A percentile compares a stretch with the other conserved stretches of the same genome.
phyloP scores from a whole-genome alignment of 805 yeast genomes.

The Lachancea meyersii region DNA sequence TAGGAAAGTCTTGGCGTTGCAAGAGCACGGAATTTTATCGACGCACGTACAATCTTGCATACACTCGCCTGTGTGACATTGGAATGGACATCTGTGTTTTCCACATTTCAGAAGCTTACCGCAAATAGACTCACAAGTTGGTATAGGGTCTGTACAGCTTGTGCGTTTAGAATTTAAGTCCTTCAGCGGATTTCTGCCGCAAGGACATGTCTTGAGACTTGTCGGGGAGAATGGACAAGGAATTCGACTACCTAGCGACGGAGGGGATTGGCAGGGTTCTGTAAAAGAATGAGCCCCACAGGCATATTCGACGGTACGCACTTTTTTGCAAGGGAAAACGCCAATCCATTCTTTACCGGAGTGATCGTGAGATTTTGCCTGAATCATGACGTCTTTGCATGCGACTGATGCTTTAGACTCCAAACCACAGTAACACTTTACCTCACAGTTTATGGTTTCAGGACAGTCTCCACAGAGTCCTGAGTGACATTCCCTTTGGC shows the following conservation, averaged over 20 bases:
- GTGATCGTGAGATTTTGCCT: slow-evolving; percentile 33
- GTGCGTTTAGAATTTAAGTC: slow-evolving; percentile 39
- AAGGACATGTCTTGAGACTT: slow-evolving; percentile 59
- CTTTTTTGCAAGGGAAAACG: slow-evolving; percentile 41
- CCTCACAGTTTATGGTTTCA: slow-evolving; percentile 34
- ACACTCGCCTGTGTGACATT: slow-evolving; percentile 77
- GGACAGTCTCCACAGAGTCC: slow-evolving; percentile 79
- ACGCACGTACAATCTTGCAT: slow-evolving; percentile 54
- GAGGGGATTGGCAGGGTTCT: slow-evolving; percentile 33
- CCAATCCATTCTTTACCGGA: slow-evolving; percentile 43
- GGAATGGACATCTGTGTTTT: slow-evolving; percentile 54
- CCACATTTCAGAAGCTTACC: slow-evolving; percentile 66
- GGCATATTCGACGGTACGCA: slow-evolving; percentile 44
- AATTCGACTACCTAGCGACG: slow-evolving; percentile 21
- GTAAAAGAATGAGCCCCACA: slow-evolving; percentile 65
- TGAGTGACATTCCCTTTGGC: slow-evolving; percentile 60
- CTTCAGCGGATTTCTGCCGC: slow-evolving; percentile 58
- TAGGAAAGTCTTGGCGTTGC: slow-evolving; percentile 49
- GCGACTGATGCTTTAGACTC: slow-evolving; percentile 34
- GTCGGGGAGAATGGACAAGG: slow-evolving; percentile 63
- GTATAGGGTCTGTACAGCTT: slow-evolving; percentile 70
- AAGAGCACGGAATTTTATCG: slow-evolving; percentile 51
- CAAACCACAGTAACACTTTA: slow-evolving; percentile 73
- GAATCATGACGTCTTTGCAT: slow-evolving; percentile 41
- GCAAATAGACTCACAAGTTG: slow-evolving; percentile 65